These are phyloP conservation scores for Tuber calosporum DNA, from an alignment of 495 filamentous ascomycete genomes.

Conservation along the genomic window DNA sequence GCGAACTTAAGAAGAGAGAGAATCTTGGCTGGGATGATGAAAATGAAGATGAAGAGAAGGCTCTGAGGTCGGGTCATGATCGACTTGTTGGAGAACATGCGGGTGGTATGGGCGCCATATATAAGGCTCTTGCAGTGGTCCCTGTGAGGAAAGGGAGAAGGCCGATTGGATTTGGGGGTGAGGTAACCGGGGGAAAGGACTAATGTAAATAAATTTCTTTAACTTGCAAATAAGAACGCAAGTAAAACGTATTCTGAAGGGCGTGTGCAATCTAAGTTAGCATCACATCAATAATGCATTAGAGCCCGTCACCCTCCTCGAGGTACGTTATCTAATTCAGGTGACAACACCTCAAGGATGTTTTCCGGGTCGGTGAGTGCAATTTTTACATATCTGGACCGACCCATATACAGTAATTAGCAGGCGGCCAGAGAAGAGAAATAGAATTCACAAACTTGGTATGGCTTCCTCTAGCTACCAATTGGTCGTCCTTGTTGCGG, in stretches of 20 bases:
- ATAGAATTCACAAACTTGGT: slow-evolving; percentile 63
- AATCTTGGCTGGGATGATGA: slow-evolving; percentile 3
- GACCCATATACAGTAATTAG: neutral
- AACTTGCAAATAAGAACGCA: neutral
- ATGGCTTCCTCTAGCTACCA: slow-evolving; percentile 86
- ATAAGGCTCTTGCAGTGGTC: slow-evolving; percentile 86
- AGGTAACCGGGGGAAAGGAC: slow-evolving; percentile 45
- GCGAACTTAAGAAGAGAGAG: slow-evolving; percentile 39
- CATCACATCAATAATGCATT: neutral
- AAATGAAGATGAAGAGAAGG: slow-evolving; percentile 45
- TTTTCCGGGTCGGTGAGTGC: slow-evolving; percentile 34
- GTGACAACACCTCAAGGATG: slow-evolving; percentile 28
- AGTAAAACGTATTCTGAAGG: neutral
- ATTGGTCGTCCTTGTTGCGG: slow-evolving; percentile 62
- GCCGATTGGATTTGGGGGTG: slow-evolving; percentile 89
- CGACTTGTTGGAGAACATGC: slow-evolving; percentile 69
- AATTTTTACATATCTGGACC: slow-evolving; percentile 27
- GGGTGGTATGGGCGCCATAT: slow-evolving; percentile 84
- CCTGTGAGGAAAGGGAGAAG: slow-evolving; percentile 68
- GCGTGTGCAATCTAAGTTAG: neutral
- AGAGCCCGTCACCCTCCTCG: neutral
- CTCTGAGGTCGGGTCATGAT: slow-evolving; percentile 66
- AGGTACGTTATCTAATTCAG: slow-evolving; percentile 1
- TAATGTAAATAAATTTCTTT: slow-evolving; percentile 7
- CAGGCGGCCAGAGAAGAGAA: neutral